These are phyloP conservation scores for Lentinula edodes DNA, from an alignment of 768 basidiomycete genomes.

Conservation along the genomic window DNA sequence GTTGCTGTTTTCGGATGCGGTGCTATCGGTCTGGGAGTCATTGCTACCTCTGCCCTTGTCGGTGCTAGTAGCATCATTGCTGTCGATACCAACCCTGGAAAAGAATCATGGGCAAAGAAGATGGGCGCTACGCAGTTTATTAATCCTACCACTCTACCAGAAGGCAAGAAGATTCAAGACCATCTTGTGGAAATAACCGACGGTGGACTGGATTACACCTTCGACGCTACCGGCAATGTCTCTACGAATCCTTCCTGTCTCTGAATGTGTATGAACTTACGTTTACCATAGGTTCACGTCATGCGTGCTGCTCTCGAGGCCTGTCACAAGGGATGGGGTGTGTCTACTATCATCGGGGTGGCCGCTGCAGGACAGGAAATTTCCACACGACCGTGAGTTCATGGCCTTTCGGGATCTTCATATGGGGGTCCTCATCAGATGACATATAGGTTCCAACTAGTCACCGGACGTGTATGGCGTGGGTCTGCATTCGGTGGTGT, in stretches of 20 bases:
- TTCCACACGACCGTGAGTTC: conserved; percentile 73
- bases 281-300: conserved; percentile 59
- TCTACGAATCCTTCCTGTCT: conserved; percentile 25
- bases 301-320: conserved; percentile 96
- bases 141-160: conserved; percentile 68
- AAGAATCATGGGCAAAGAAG: conserved; percentile 84
- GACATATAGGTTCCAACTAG: conserved; percentile 49
- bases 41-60: conserved; percentile 73
- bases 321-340: conserved; percentile 99
- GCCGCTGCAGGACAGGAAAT: conserved; percentile 97
- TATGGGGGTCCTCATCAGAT: conserved; percentile 15
- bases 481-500: conserved; percentile 97
- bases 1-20: conserved; percentile 97
- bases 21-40: conserved; percentile 91
- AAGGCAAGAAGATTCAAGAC: conserved; percentile 85
- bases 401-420: neutral
- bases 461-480: conserved; percentile 92
- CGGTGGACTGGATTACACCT: conserved; percentile 95
- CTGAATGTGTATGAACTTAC: conserved; percentile 24
- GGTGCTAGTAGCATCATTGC: conserved; percentile 89
- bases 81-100: conserved; percentile 81
- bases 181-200: conserved; percentile 89
- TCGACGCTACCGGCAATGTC: conserved; percentile 93
- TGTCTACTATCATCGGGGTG: conserved; percentile 93
- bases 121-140: conserved; percentile 96